Evolutionary conservation across 257 asterid genomes (phyloP).

Genomic region (Voacanga thouarsii): DNA sequence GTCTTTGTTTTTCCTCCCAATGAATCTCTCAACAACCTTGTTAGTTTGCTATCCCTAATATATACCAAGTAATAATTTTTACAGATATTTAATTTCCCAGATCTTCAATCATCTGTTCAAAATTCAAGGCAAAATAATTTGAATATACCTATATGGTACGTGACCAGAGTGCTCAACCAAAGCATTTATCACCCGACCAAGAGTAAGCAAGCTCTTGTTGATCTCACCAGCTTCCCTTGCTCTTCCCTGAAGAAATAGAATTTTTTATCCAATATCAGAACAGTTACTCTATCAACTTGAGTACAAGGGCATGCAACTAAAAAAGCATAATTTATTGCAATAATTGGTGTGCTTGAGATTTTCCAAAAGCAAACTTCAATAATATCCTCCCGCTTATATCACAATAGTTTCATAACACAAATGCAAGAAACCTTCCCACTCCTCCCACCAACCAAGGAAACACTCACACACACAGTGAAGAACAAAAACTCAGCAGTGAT

Average conservation of each 20-base stretch:
- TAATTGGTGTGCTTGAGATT: neutral
- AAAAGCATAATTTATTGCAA: neutral
- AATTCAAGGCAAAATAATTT: neutral
- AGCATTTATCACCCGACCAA: conserved; percentile 94
- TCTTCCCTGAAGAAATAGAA: conserved; percentile 68
- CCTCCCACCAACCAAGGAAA: conserved; percentile 4
- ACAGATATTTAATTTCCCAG: neutral
- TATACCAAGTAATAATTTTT: conserved; percentile 14
- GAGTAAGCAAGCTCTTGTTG: conserved; percentile 97
- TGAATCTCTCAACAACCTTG: conserved; percentile 93
- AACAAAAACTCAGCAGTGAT: conserved; percentile 4
- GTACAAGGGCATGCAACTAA: neutral
- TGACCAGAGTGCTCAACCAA: conserved; percentile 98
- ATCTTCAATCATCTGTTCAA: conserved; percentile 8
- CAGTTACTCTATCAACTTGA: neutral
- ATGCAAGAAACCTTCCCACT: neutral
- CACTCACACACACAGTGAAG: neutral
- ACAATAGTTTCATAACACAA: neutral
- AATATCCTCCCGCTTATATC: neutral
- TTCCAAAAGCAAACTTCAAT: neutral
- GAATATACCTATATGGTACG: conserved; percentile 75
- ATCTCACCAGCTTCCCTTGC: conserved; percentile 99
- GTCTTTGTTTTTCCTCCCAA: conserved; percentile 99
- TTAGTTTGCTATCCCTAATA: conserved; percentile 93
- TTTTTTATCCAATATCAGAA: neutral